These are phyloP conservation scores for Bruguiera sexangula DNA, from an alignment of 345 rosid genomes.

Conservation along the genomic window DNA sequence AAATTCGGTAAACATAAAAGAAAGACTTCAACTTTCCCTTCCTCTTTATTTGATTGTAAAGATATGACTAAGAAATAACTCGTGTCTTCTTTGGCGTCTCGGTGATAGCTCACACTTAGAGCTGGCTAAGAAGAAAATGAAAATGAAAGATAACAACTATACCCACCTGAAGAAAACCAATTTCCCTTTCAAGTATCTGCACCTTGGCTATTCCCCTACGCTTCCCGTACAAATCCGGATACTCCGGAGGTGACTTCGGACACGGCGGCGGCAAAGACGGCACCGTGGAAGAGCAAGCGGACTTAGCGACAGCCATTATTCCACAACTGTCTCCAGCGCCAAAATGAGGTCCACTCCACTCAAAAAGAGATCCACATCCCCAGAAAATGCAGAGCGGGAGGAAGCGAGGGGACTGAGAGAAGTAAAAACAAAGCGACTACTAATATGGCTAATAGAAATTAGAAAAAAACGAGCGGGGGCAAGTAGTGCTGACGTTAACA, in stretches of 20 bases:
- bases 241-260: slow-evolving; percentile 89
- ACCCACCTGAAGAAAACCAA: slow-evolving; percentile 82
- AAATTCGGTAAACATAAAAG: not conserved
- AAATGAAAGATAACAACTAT: not conserved
- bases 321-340: not conserved
- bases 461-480: slow-evolving; percentile 35
- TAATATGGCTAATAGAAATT: slow-evolving; percentile 3
- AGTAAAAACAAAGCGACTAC: not conserved
- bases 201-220: slow-evolving; percentile 78
- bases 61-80: not conserved
- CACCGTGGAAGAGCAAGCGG: slow-evolving; percentile 15
- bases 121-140: not conserved
- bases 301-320: slow-evolving; percentile 2
- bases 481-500: slow-evolving; percentile 21
- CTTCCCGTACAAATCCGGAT: slow-evolving; percentile 93
- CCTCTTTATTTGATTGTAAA: not conserved
- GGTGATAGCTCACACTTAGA: not conserved
- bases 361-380: not conserved
- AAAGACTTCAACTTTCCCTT: not conserved
- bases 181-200: slow-evolving; percentile 86
- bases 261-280: slow-evolving; percentile 44
- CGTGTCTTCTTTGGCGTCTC: not conserved
- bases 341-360: not conserved
- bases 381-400: too few relatives aligned
- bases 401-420: not conserved